Base-by-base conservation (phyloP, 2,329 filamentous ascomycete genomes). In the Beauveria pseudobassiana region DNA sequence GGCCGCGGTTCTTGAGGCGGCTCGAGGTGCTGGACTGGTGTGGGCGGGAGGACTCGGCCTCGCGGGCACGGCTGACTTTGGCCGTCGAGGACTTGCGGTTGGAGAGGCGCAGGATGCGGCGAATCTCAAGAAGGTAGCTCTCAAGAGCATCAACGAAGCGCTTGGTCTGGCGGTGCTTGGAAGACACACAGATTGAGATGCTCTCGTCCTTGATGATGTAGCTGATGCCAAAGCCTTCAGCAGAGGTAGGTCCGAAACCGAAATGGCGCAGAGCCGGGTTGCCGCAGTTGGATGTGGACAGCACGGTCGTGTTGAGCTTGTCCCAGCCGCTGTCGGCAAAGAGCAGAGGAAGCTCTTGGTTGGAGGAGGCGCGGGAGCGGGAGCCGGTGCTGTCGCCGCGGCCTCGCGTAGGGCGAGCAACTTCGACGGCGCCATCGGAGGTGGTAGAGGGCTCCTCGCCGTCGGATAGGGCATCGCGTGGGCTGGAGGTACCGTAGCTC, bases 231-330 rank as follows among this genome's bases (percentile, higher is more conserved):
- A 98, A 98, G 0, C 95, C 95, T 66, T 97, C 92, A 2, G 87
- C 93, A 0, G 90, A 93, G 0, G 93, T 96, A 1, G 95, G 95
- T 0, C 95, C 95, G 72, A 99, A 99, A 3, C 95, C 95, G 69
- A 99, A 99, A 69, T 98, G 93, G 2, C 95, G 87, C 20, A 99
- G 85, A 0, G 89, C 91, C 0, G 95, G 95, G 75, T 98, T 99
- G 63, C 95, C 95, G 75, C 95, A 99, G 79, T 99, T 99, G n/a
- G 93, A 97, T 0, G 95, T 98, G 7, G 91, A 96, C 45, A 99
- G 80, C 65, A 98, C 91, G 9, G 93, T 98, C 65, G 85, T 96
- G 78, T 98, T 98, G 66, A 97, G 84, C 72, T 90, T 93, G 74
- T 98, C 93, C 92, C 93, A 99, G 53, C 93, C 95, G 1, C 83